Base-by-base conservation (phyloP, 106 monocot species). In the Allium fistulosum region DNA sequence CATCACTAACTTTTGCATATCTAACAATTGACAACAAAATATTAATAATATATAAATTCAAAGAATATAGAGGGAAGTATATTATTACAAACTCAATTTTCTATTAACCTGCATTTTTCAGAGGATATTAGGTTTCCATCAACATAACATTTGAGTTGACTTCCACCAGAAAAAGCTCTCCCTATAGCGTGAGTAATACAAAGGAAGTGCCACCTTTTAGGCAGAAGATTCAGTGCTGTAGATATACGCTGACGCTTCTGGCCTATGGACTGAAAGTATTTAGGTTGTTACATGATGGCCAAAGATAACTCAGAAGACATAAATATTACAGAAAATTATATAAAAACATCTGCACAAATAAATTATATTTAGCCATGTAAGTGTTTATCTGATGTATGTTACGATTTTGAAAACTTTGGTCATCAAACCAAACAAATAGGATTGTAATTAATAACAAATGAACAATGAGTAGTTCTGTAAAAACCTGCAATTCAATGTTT, bases 111-210 rank as follows among this genome's bases (percentile, higher is more conserved):
- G 92, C 99, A 99, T 75, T 87, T 99, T 58, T 93, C 92, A 87
- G 86, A 79, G 10, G 93, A 90, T 69, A 83, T 48, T 46, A 90
- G 70, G 63, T 79, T 70, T 45, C 93, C 99, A 80, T 99, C 99
- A 49, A 99, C 72, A 81, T 85, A 99, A 75, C 92, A 93, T 68
- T 73, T 86, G 10, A 99, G 58, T 9, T 82, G 57, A 61, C 99
- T 93, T 58, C 93, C 99, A 12, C 89, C 89, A 73, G 99, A 99
- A 69, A 99, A 99, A 60, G 99, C 79, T 65, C 99, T 85, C 10
- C 99, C 99, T 62, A 93, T 78, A 62, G 75, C 87, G 50, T 93
- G 99, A 55, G 87, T 90, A 58, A 99, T 79, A 73, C 83, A 90
- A 57, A 99, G 76, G 59, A 90, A 93, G 77, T 90, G 89, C 99